Conservation (phyloP, 768 basidiomycete species). For the Hortiboletus flavorubellus region DNA sequence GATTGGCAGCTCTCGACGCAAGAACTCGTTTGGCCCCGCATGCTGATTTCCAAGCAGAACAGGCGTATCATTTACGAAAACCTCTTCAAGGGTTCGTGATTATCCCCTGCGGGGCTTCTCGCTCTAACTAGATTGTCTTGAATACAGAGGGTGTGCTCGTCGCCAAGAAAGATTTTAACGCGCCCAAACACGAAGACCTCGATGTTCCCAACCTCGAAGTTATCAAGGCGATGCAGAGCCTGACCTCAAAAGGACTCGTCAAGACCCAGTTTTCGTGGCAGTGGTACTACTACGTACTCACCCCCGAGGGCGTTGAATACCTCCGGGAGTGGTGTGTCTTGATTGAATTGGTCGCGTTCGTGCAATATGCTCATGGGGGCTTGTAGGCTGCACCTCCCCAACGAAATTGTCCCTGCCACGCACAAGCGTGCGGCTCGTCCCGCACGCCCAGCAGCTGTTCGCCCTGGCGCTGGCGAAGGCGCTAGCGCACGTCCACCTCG, state of each 20-base stretch:
- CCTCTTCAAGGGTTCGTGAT: conserved; percentile 92
- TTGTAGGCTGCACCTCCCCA: conserved; percentile 84
- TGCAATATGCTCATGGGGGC: background rate
- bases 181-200: conserved; percentile 92
- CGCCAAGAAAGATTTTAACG: conserved; percentile 99
- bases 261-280: conserved; percentile 99
- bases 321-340: conserved; percentile 76
- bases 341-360: background rate
- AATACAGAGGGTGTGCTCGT: conserved; percentile 91
- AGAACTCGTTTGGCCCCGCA: conserved; percentile 45
- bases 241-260: conserved; percentile 78
- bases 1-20: conserved; percentile 30
- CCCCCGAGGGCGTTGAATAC: conserved; percentile 95
- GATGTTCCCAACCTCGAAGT: conserved; percentile 68
- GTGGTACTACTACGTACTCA: conserved; percentile 97
- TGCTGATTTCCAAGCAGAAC: conserved; percentile 98
- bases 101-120: too few species aligned
- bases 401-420: conserved; percentile 94
- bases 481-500: conserved; percentile 87
- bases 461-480: conserved; percentile 68
- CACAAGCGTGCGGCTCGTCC: conserved; percentile 96
- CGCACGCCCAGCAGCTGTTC: conserved; percentile 73
- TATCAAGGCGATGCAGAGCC: conserved; percentile 68
- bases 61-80: conserved; percentile 96
- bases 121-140: too few species aligned